phyloP scores from a whole-genome alignment of 164 flowering plant genomes.

The Brasenia schreberi region DNA sequence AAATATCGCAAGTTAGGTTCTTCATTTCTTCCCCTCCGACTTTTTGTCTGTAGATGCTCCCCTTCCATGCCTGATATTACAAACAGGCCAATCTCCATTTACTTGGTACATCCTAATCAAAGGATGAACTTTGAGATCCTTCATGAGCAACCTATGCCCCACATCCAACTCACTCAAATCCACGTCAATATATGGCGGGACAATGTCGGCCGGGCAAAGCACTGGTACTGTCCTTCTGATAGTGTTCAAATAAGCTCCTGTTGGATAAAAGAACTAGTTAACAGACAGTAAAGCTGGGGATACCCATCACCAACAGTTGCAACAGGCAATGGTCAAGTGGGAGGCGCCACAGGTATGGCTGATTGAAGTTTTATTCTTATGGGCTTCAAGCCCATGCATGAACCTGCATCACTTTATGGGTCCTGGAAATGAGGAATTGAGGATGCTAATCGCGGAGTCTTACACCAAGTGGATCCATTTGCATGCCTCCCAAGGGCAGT shows the following conservation, averaged over 20 bases:
- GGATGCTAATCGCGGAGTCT: too few species aligned
- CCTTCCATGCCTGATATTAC: slow-evolving; percentile 60
- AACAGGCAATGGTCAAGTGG: too few species aligned
- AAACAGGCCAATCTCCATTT: slow-evolving; percentile 42
- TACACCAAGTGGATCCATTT: too few species aligned
- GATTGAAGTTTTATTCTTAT: too few species aligned
- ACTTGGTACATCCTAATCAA: slow-evolving; percentile 47
- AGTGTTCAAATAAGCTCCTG: slow-evolving; percentile 75
- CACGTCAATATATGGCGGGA: slow-evolving; percentile 93
- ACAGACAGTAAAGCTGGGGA: not conserved
- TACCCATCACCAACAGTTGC: too few species aligned
- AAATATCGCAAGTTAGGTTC: not conserved
- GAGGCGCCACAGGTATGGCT: too few species aligned
- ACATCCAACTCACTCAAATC: slow-evolving; percentile 91
- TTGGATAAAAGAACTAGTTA: not conserved
- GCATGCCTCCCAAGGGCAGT: too few species aligned
- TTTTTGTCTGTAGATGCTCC: slow-evolving; percentile 3
- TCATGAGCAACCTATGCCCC: slow-evolving; percentile 56
- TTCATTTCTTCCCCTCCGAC: not conserved
- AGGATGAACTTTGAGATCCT: slow-evolving; percentile 89
- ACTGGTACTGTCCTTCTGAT: slow-evolving; percentile 68
- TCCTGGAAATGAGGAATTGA: too few species aligned
- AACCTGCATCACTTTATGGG: too few species aligned
- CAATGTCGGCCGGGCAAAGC: slow-evolving; percentile 84
- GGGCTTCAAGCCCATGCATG: too few species aligned